Evolutionary conservation across 1,284 basidiomycete species (phyloP), one percentile per base, ranked within the genome.

Genomic region (Moesziomyces antarcticus): DNA sequence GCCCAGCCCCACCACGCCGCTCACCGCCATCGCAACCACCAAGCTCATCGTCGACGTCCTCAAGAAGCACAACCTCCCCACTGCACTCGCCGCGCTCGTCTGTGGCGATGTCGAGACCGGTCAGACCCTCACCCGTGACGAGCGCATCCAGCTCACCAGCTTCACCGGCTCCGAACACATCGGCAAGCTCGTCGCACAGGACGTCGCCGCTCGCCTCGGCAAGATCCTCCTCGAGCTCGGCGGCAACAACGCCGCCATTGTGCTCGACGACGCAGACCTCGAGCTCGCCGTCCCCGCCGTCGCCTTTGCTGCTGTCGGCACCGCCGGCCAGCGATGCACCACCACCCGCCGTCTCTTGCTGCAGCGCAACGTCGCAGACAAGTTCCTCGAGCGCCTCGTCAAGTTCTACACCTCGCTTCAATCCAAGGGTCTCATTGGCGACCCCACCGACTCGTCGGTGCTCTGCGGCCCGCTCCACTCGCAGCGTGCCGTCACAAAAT

Each of bases 241-340:
- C n/a, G 95, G 95, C 40, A 97, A 98, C 86, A 97, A 97, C 81
- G 93, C 94, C 61, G 90, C 93, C 41, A 91, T 97, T 78, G 89
- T 98, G 64, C 91, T 97, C 89, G 89, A 92, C 55, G 94, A 97
- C 86, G 95, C 95, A 27, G 93, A 97, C 85, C 88, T 97, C 33
- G 88, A 89, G 20, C 88, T 96, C 70, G 94, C 95, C 30, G 89
- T 97, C 18, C 92, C 93, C 45, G 89, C 92, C 0, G 90, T 95
- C 21, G 93, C 94, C 84, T 97, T 98, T 86, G 93, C 94, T 37
- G 93, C 94, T 25, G 90, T 97, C 50, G 95, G 95, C 45, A 97
- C 95, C 44, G 92, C 93, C 35, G 95, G 95, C 22, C 95, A 97
- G 84, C 89, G 95, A 50, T 98, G 95, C 86, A 97, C 95, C 1